Evolutionary conservation across 257 asterid species (phyloP), one percentile per base, ranked within the genome.

Genomic region (Jacaranda mimosifolia): DNA sequence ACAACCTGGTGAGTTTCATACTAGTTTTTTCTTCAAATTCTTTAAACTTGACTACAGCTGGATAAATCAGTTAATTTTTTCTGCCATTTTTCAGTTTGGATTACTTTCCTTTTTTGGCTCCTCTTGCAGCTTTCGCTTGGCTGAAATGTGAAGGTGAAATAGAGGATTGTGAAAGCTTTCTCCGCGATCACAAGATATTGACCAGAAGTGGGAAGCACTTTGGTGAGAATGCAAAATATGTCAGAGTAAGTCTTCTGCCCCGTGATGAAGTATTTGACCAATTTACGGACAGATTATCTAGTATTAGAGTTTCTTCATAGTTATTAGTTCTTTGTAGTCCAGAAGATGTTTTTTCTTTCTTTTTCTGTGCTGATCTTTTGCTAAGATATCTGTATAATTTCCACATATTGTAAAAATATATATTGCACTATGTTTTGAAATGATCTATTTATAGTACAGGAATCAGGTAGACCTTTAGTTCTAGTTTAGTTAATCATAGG

Each of bases 81-180:
- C 32, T 26, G 32, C 32, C 32, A 26, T 26, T 26, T 26, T 26
- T 26, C 32, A 26, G 32, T 26, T 26, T 26, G 32, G 32, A 26
- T 26, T 26, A 26, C 32, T 26, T 26, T 2, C 2, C 32, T 1
- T 7, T 1, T 3, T 0, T 53, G 55, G 6, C 6, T 36, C 7
- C 3, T 52, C 18, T 62, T 69, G 80, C 63, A 92, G 98, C 99
- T 42, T 95, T 92, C 66, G 97, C 94, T 3, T 95, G 99, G 98
- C 80, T 95, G 60, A 89, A 95, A 81, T 95, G 98, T 63, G 94
- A 89, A 69, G 86, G 82, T 3, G 86, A 87, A 67, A 80, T 46
- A 1, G 94, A 87, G 67, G 94, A 95, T 35, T 95, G 97, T 10
- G 98, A 91, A 67, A 67, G 86, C 64, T 93, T 92, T 69, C 93